Percentiles rank a stretch among this genome's conserved stretches.
phyloP scores from a whole-genome alignment of 176 grass and related monocot species.

The Saccharum spontaneum region DNA sequence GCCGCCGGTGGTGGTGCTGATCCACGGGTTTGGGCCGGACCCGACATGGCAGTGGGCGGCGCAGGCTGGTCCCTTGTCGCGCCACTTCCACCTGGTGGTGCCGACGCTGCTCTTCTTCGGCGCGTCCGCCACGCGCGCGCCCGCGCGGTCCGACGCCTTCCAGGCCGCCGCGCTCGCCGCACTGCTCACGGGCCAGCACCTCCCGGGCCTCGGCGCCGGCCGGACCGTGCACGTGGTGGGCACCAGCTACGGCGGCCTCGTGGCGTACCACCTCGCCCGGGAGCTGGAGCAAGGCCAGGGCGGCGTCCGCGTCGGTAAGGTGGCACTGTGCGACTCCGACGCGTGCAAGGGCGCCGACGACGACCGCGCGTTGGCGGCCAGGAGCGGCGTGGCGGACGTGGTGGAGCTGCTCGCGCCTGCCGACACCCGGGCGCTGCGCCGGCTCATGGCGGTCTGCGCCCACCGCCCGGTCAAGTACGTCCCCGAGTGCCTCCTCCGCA shows the following conservation, averaged over 20 bases:
- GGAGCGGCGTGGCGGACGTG: conserved; percentile 50
- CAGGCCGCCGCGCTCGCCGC: conserved; percentile 62
- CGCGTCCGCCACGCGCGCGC: conserved; percentile 55
- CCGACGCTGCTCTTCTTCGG: conserved; percentile 95
- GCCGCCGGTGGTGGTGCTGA: conserved; percentile 61
- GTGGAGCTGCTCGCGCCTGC: conserved; percentile 55
- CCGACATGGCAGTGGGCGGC: conserved; percentile 81
- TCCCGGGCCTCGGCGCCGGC: not conserved
- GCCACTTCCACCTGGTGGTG: conserved; percentile 71
- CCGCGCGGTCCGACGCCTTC: conserved; percentile 74
- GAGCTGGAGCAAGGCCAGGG: conserved; percentile 29
- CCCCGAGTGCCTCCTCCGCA: conserved; percentile 68
- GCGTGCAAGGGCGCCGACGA: conserved; percentile 64
- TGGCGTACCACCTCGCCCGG: conserved; percentile 77
- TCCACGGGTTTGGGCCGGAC: conserved; percentile 72
- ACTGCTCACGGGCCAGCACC: conserved; percentile 38
- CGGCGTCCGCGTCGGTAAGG: conserved; percentile 29
- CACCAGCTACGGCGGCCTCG: conserved; percentile 93
- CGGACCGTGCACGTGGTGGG: conserved; percentile 56
- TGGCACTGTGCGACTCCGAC: conserved; percentile 76
- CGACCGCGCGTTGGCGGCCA: conserved; percentile 55
- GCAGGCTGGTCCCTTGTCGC: conserved; percentile 58
- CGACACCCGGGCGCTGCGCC: conserved; percentile 41
- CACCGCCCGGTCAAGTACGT: conserved; percentile 60
- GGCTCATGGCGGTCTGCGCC: conserved; percentile 49